Evolutionary conservation across 2,329 filamentous ascomycete species (phyloP), one percentile per base, ranked within the genome.

Genomic region (Aspergillus pseudoviridinutans): DNA sequence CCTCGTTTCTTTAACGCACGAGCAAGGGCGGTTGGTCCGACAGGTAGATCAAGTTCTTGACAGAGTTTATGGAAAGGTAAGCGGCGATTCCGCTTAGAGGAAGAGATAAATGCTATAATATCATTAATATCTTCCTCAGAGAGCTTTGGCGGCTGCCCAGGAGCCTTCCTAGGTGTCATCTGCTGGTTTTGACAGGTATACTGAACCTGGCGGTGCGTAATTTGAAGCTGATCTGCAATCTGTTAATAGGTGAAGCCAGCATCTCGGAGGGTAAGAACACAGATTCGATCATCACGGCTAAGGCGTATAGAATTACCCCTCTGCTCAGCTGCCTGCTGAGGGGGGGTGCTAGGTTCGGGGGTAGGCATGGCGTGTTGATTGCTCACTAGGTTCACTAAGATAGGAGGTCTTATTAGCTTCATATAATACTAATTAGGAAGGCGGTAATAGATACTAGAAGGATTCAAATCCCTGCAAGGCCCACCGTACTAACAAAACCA

Each of bases 281-380:
- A 53, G 27, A 64, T 54, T 64, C 80, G 53, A 79, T 82, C 24
- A 78, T 81, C 17, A 10, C 54, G 53, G 17, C 44, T n/a, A 38
- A 63, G 55, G 27, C 57, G 54, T 49, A 28, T 38, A 50, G 58
- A 58, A 25, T 59, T 53, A n/a, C 53, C 51, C 7, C 41, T 49
- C 12, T 24, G 3, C 50, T 54, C n/a, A n/a, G n/a, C n/a, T n/a
- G n/a, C n/a, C n/a, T n/a, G n/a, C n/a, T n/a, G 32, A 49, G 49
- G 32, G 28, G 28, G 28, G 28, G 28, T 29, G 8, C 27, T 25
- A 22, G 32, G n/a, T 47, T 54, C 50, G 17, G 55, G 49, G 6
- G 55, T 17, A 51, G 49, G 53, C 46, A 51, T 51, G 9, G 41
- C n/a, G n/a, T 35, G 52, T 17, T 47, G 22, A 38, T 27, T 22